A percentile compares a stretch with the other conserved stretches of the same genome.
Conservation (phyloP, 768 basidiomycete genomes). For the Kwoniella sp. region DNA sequence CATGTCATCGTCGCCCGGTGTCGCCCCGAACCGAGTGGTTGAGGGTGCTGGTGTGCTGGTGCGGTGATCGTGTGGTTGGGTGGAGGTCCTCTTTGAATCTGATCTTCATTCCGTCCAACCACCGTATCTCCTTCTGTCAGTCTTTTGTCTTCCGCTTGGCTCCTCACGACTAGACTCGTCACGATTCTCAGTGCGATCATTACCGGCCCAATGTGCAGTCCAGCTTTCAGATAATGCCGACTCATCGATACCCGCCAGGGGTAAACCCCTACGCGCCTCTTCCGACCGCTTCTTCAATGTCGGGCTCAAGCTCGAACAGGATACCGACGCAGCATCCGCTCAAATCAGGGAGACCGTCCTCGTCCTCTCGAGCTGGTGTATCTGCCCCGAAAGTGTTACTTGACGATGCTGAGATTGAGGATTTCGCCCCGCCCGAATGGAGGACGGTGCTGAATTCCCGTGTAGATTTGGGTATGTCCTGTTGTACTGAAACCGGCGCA, state of each 20-base stretch:
- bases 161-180: no score
- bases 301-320: slow-evolving; percentile 5
- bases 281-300: slow-evolving; percentile 1
- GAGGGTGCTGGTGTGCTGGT: no score
- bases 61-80: background rate
- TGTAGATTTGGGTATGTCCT: slow-evolving; percentile 47
- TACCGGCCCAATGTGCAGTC: background rate
- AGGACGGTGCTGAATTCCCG: slow-evolving; percentile 43
- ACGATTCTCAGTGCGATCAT: background rate
- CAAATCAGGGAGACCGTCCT: slow-evolving; percentile 1
- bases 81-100: background rate
- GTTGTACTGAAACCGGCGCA: background rate
- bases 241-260: slow-evolving; percentile 24
- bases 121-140: no score
- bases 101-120: background rate
- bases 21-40: background rate
- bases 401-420: slow-evolving; percentile 39
- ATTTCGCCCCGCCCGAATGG: slow-evolving; percentile 51
- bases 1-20: no score
- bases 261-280: slow-evolving; percentile 27
- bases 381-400: slow-evolving; percentile 15
- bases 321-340: slow-evolving; percentile 2
- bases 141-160: no score
- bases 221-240: slow-evolving; percentile 18
- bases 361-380: background rate